Conservation (phyloP, 2,329 filamentous ascomycete genomes). For the Colletotrichum shisoi region DNA sequence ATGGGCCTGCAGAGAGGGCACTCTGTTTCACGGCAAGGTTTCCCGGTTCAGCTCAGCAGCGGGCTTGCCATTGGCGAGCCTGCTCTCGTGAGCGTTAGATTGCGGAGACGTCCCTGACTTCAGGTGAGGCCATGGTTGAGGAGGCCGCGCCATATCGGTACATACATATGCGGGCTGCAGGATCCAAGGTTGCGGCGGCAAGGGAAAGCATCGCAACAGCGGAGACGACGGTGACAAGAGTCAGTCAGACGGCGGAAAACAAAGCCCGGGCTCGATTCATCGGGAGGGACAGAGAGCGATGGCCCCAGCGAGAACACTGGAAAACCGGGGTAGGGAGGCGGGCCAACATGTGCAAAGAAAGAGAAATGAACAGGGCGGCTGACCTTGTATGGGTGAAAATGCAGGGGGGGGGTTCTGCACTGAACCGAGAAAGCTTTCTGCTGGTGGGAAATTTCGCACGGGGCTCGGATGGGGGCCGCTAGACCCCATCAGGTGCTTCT, state of each 20-base stretch:
- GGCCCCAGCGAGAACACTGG: not conserved
- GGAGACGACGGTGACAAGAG: constrained; percentile 12
- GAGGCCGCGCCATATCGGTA: constrained; percentile 25
- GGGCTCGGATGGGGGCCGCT: constrained; percentile 27
- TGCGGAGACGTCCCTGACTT: constrained; percentile 35
- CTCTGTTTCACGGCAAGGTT: constrained; percentile 30
- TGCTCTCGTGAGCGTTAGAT: constrained; percentile 20
- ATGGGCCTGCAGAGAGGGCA: constrained; percentile 19
- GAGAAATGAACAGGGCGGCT: constrained; percentile 24
- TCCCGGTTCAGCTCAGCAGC: constrained; percentile 17
- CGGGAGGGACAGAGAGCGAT: not conserved
- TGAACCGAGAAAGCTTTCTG: constrained; percentile 17
- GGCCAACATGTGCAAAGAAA: constrained; percentile 16
- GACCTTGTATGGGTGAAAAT: constrained; percentile 31
- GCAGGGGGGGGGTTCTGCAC: constrained; percentile 25
- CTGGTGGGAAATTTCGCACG: constrained; percentile 37
- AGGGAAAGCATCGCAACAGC: constrained; percentile 8
- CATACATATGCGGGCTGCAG: constrained; percentile 11
- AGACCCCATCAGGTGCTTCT: constrained; percentile 17
- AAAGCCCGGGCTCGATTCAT: constrained; percentile 14
- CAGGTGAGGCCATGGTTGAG: constrained; percentile 35
- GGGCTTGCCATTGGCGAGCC: constrained; percentile 4
- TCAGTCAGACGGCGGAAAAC: constrained; percentile 1
- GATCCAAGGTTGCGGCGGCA: constrained; percentile 24
- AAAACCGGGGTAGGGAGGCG: constrained; percentile 10